Conservation (phyloP, 1,284 basidiomycete species). For the Trichosporon faecale region DNA sequence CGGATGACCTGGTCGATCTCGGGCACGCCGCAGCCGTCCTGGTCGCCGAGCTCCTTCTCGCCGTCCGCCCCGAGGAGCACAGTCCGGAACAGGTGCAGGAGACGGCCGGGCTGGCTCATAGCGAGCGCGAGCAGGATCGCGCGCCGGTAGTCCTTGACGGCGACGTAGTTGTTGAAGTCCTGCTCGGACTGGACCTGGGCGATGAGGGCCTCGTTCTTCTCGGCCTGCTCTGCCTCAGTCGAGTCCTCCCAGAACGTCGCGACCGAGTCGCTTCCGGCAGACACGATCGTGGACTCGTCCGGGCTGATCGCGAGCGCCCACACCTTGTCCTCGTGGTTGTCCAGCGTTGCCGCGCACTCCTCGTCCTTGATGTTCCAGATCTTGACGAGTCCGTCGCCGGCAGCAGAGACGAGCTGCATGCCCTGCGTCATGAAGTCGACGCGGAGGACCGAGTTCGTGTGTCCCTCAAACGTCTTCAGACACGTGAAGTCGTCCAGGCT, state of each 20-base stretch:
- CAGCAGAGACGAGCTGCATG: conserved; percentile 81
- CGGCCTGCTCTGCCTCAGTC: conserved; percentile 68
- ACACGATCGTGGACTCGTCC: conserved; percentile 77
- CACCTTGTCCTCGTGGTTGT: conserved; percentile 95
- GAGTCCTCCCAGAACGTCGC: conserved; percentile 93
- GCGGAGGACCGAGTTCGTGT: conserved; percentile 92
- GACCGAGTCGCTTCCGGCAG: conserved; percentile 89
- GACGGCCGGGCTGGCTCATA: conserved; percentile 87
- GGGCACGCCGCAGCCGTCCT: conserved; percentile 12
- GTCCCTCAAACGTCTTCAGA: conserved; percentile 92
- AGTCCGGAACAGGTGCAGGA: conserved; percentile 74
- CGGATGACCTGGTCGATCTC: conserved; percentile 79
- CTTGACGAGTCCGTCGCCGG: conserved; percentile 92
- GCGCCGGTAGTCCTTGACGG: conserved; percentile 81
- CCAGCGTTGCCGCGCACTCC: conserved; percentile 80
- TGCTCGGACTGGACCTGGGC: conserved; percentile 82
- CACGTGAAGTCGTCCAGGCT: conserved; percentile 85
- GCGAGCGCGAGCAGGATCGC: conserved; percentile 87
- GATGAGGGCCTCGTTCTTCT: conserved; percentile 68
- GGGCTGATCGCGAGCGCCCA: conserved; percentile 83
- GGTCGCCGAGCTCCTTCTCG: conserved; percentile 2
- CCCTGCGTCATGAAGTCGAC: conserved; percentile 83
- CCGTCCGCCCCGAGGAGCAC: conserved; percentile 47
- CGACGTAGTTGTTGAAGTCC: conserved; percentile 87
- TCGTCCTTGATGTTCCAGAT: conserved; percentile 91